phyloP scores from a whole-genome alignment of 768 basidiomycete genomes.

The Serendipita sp. region DNA sequence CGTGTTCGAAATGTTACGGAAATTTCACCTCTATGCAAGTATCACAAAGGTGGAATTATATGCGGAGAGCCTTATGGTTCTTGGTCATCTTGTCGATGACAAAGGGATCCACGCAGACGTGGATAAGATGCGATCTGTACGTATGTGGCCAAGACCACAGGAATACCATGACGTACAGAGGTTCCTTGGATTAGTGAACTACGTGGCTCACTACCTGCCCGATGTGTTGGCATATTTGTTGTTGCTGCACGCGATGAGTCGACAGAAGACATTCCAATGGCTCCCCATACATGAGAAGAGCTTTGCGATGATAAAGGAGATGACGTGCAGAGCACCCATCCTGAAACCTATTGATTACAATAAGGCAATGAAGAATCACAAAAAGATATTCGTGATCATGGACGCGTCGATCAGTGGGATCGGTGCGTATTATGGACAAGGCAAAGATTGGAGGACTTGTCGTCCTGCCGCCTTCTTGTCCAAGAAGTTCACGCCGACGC shows the following conservation, averaged over 20 bases:
- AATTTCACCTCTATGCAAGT: conserved; percentile 14
- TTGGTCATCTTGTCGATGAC: neutral
- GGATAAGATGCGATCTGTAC: neutral
- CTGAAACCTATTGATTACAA: conserved; percentile 12
- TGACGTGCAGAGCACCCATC: neutral
- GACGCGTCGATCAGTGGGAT: conserved; percentile 22
- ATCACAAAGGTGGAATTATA: conserved; percentile 12
- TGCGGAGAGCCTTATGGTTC: neutral
- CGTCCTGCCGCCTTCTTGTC: conserved; percentile 23
- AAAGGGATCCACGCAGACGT: conserved; percentile 5
- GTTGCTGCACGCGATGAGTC: neutral
- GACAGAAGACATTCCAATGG: neutral
- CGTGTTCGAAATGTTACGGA: conserved; percentile 11
- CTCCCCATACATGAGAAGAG: neutral
- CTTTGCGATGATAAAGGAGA: conserved; percentile 9
- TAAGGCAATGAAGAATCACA: conserved; percentile 6
- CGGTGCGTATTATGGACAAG: conserved; percentile 20
- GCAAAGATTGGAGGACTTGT: conserved; percentile 17
- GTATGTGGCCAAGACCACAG: neutral
- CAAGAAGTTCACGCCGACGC: conserved; percentile 22
- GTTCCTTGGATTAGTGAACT: conserved; percentile 2
- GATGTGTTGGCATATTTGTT: neutral
- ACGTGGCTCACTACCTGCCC: neutral
- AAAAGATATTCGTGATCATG: conserved; percentile 19
- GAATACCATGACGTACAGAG: neutral